Percentiles rank a stretch among this genome's conserved stretches.
Conservation (phyloP, 805 yeast species). For the Blastobotrys chiropterorum region DNA sequence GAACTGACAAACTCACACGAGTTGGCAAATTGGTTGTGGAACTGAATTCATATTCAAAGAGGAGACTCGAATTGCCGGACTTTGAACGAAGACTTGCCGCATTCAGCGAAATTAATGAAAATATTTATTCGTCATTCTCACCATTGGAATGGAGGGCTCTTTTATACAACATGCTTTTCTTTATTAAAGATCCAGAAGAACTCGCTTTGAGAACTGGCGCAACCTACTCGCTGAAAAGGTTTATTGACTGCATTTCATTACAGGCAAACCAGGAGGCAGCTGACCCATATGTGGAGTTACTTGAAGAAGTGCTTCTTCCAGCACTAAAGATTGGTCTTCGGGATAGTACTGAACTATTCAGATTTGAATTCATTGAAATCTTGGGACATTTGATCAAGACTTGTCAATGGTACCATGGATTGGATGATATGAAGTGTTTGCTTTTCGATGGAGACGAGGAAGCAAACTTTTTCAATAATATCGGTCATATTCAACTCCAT, state of each 20-base stretch:
- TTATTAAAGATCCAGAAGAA: conserved; percentile 72
- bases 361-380: conserved; percentile 64
- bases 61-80: conserved; percentile 67
- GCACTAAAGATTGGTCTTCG: conserved; percentile 62
- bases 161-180: conserved; percentile 59
- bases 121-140: conserved; percentile 37
- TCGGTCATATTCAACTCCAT: conserved; percentile 77
- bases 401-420: conserved; percentile 38
- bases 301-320: conserved; percentile 57
- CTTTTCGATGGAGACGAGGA: conserved; percentile 69
- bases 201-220: conserved; percentile 76
- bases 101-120: conserved; percentile 59
- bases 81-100: conserved; percentile 69
- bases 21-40: conserved; percentile 53
- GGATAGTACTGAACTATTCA: conserved; percentile 50
- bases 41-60: conserved; percentile 61
- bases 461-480: conserved; percentile 69
- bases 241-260: conserved; percentile 49
- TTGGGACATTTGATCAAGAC: conserved; percentile 55
- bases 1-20: conserved; percentile 20
- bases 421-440: conserved; percentile 62
- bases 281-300: conserved; percentile 24
- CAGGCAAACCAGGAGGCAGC: conserved; percentile 28
- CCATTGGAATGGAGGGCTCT: conserved; percentile 75
- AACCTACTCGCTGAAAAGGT: conserved; percentile 53